Conservation (phyloP, 768 basidiomycete genomes). For the Bullera alba region DNA sequence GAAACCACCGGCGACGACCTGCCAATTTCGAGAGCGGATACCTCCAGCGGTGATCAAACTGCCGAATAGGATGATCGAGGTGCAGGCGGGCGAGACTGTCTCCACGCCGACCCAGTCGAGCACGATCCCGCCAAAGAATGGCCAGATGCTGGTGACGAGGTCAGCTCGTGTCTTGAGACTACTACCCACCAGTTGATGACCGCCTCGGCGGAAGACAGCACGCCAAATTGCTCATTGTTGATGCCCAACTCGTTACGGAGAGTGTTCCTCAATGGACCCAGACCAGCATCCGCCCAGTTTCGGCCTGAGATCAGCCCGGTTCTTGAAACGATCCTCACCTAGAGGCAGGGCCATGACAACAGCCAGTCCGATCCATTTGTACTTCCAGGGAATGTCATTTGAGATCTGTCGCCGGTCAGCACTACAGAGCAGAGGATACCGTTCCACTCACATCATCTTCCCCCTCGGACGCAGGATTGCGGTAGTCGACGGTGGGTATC, state of each 20-base stretch:
- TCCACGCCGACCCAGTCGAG: too few species aligned
- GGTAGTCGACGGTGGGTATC: too few species aligned
- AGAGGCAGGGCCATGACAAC: constrained; percentile 4
- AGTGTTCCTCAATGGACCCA: constrained; percentile 2
- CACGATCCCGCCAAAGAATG: too few species aligned
- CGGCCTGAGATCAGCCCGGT: constrained; percentile 1
- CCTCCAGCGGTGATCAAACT: constrained; percentile 1
- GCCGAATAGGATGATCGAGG: too few species aligned
- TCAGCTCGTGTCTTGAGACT: too few species aligned
- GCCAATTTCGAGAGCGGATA: constrained; percentile 3
- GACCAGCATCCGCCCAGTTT: constrained; percentile 4
- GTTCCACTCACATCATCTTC: too few species aligned
- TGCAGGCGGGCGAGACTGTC: too few species aligned
- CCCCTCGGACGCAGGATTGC: too few species aligned
- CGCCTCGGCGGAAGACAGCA: constrained; percentile 3
- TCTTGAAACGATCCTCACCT: not conserved
- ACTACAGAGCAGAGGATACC: too few species aligned
- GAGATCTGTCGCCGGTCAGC: too few species aligned
- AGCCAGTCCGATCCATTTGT: constrained; percentile 2
- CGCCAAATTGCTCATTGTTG: constrained; percentile 11
- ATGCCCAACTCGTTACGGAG: constrained; percentile 8
- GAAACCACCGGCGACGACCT: constrained; percentile 4
- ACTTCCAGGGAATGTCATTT: not conserved
- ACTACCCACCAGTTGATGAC: too few species aligned
- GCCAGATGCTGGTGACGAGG: too few species aligned